phyloP scores from a whole-genome alignment of 129 eudicot species.

The Escallonia herrerae region DNA sequence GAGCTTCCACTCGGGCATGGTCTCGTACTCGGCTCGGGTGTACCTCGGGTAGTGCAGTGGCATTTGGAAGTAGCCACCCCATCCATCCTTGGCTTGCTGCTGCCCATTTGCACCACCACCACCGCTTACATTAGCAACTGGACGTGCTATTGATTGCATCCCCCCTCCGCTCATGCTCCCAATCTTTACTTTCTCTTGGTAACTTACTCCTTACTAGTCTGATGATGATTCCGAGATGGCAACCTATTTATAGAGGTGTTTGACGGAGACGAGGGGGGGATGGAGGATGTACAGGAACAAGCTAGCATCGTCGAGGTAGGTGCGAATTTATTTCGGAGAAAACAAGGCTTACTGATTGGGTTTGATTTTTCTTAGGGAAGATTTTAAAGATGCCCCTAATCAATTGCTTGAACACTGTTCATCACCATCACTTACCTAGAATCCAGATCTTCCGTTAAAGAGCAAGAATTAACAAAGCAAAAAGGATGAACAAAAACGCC shows the following conservation, averaged over 20 bases:
- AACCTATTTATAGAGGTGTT: not conserved
- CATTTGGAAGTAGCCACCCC: slow-evolving; percentile 48
- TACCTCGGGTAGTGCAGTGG: slow-evolving; percentile 71
- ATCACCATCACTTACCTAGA: too few species aligned
- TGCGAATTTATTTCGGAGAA: slow-evolving; percentile 26
- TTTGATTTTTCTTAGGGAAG: not conserved
- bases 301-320: slow-evolving; percentile 28
- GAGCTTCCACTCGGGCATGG: slow-evolving; percentile 75
- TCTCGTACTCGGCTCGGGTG: slow-evolving; percentile 45
- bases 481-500: too few species aligned
- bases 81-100: slow-evolving; percentile 10
- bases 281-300: not conserved
- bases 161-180: slow-evolving; percentile 12
- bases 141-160: slow-evolving; percentile 32
- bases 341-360: slow-evolving; percentile 10
- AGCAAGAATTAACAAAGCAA: too few species aligned
- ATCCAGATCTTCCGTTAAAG: too few species aligned
- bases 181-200: not conserved
- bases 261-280: slow-evolving; percentile 3
- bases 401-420: too few species aligned
- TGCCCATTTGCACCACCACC: slow-evolving; percentile 7
- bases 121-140: slow-evolving; percentile 16
- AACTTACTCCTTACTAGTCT: not conserved
- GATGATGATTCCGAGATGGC: slow-evolving; percentile 1
- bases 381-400: too few species aligned